Evolutionary conservation across 192 early-diverging fungal species (phyloP).

Genomic region (Piromyces finnis): DNA sequence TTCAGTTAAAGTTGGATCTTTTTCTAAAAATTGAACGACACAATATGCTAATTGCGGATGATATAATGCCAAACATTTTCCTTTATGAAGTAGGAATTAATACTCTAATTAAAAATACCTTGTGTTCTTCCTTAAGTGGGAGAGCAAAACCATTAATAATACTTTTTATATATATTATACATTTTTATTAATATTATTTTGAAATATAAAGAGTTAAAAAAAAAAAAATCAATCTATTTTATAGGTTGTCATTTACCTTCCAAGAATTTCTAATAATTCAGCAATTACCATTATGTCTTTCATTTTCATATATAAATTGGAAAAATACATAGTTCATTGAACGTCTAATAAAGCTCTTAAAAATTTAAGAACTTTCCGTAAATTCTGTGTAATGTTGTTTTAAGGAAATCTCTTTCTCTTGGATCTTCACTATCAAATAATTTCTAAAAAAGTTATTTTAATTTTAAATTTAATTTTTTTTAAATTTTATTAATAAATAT

Average conservation of each 20-base stretch:
- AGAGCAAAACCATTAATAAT: conserved; percentile 99
- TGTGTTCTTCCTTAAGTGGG: conserved; percentile 97
- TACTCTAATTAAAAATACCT: conserved; percentile 81
- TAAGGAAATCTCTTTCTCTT: conserved; percentile 93
- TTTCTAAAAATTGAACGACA: conserved; percentile 96
- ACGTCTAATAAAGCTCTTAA: conserved; percentile 89
- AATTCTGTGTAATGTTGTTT: conserved; percentile 92
- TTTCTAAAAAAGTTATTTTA: conserved; percentile 54
- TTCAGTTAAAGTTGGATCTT: conserved; percentile 80
- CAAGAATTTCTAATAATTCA: conserved; percentile 93
- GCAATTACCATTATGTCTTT: conserved; percentile 95
- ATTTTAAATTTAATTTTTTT: neutral
- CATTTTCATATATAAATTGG: conserved; percentile 93
- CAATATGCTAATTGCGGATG: conserved; percentile 96
- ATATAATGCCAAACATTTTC: conserved; percentile 81
- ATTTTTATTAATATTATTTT: too few species aligned
- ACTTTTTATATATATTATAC: conserved; percentile 43
- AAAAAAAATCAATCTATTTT: too few species aligned
- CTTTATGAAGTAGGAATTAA: conserved; percentile 93
- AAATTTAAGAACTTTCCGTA: conserved; percentile 98
- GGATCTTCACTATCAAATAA: conserved; percentile 98
- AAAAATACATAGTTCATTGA: conserved; percentile 99
- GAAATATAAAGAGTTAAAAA: too few species aligned
- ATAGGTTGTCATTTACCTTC: too few species aligned
- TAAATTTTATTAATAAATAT: too few species aligned